Evolutionary conservation across 2,329 filamentous ascomycete genomes (phyloP).

Genomic region (Cladophialophora exuberans): DNA sequence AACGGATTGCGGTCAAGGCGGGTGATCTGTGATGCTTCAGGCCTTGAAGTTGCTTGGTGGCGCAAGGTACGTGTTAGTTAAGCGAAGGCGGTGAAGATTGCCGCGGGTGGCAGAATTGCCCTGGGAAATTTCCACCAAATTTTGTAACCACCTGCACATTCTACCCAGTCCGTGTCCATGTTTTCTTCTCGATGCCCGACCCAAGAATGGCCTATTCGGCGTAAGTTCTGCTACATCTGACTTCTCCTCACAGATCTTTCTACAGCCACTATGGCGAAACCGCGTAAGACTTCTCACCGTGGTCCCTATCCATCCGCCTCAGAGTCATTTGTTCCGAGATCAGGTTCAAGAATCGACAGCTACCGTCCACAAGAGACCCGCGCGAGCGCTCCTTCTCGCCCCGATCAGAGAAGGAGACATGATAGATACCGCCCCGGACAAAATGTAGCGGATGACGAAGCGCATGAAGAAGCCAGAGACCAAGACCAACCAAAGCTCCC

Average conservation of each 20-base stretch:
- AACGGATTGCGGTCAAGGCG: background rate
- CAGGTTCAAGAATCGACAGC: background rate
- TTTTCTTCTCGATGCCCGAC: too few relatives aligned
- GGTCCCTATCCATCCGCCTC: background rate
- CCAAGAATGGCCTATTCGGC: background rate
- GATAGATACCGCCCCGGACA: constrained; percentile 6
- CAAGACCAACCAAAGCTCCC: background rate
- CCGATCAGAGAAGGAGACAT: background rate
- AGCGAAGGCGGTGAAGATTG: constrained; percentile 19
- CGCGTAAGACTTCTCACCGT: background rate
- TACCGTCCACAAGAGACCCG: background rate
- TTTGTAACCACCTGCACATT: background rate
- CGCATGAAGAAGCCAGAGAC: background rate
- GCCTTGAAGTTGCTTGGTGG: too few relatives aligned
- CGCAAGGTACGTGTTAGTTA: too few relatives aligned
- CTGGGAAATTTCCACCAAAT: background rate
- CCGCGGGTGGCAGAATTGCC: constrained; percentile 25
- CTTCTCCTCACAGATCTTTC: background rate
- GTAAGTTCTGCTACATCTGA: background rate
- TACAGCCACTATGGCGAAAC: constrained; percentile 10
- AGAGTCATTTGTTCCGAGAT: constrained; percentile 3
- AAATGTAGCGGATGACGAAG: background rate
- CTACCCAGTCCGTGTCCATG: background rate
- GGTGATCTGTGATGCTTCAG: background rate
- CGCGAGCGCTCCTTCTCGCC: background rate